These are phyloP conservation scores for Fusarium sp. DNA, from an alignment of 2,329 filamentous ascomycete genomes.

Conservation along the genomic window DNA sequence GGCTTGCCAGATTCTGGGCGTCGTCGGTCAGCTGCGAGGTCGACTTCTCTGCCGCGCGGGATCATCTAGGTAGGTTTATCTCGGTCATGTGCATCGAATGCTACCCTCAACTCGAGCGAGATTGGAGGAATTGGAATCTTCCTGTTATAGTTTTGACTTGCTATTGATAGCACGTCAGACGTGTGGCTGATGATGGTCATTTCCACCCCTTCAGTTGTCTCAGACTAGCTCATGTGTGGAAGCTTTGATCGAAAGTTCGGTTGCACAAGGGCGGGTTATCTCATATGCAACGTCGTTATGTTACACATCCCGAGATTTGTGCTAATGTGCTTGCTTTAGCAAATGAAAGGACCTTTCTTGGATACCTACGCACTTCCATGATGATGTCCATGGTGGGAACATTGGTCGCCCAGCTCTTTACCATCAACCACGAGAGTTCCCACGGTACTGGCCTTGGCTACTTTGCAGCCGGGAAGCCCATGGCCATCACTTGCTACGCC, in stretches of 20 bases:
- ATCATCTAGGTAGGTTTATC: conserved; percentile 46
- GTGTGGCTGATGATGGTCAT: neutral
- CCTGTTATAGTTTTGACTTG: too few relatives aligned
- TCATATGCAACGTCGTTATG: neutral
- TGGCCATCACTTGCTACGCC: conserved; percentile 62
- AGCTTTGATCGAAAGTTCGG: neutral
- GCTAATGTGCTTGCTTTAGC: conserved; percentile 61
- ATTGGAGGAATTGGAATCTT: conserved; percentile 32
- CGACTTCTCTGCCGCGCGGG: conserved; percentile 41
- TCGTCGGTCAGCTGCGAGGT: conserved; percentile 47
- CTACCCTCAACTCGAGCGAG: conserved; percentile 2
- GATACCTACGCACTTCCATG: conserved; percentile 80
- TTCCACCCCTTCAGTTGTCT: too few relatives aligned
- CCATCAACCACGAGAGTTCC: conserved; percentile 56
- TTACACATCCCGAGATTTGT: neutral
- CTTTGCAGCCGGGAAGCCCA: conserved; percentile 72
- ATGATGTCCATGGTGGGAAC: conserved; percentile 79
- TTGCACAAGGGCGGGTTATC: neutral
- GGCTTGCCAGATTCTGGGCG: conserved; percentile 37
- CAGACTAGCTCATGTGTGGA: neutral
- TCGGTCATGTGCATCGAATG: neutral
- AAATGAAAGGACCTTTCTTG: conserved; percentile 82
- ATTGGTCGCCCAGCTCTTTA: conserved; percentile 77
- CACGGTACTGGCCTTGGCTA: conserved; percentile 67
- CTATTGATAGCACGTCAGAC: neutral